Conservation (phyloP, 257 asterid genomes). For the Solanum infundibuliforme region DNA sequence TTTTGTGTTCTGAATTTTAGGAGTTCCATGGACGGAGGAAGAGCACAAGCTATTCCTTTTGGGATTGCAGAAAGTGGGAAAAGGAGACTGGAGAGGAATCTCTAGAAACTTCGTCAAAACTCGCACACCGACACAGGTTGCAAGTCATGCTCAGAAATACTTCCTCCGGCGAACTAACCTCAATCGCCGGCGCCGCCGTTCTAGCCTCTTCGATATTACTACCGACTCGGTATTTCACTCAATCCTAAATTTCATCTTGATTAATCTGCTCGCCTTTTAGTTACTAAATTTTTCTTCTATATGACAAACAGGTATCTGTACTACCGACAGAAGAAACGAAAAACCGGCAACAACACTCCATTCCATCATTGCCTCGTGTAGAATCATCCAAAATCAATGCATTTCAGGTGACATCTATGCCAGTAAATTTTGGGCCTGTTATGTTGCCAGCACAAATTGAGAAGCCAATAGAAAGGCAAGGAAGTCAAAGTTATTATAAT, state of each 20-base stretch:
- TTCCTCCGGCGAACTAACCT: constrained; percentile 64
- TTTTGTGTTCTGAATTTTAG: constrained; percentile 13
- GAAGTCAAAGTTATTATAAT: not conserved
- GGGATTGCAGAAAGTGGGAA: constrained; percentile 75
- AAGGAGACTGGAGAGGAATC: constrained; percentile 91
- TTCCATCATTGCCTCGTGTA: constrained; percentile 9
- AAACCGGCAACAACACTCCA: constrained; percentile 18
- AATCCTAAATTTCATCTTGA: not conserved
- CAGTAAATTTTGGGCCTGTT: not conserved
- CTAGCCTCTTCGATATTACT: constrained; percentile 89
- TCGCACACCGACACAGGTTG: constrained; percentile 92
- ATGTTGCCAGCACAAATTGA: not conserved
- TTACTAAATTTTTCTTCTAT: not conserved
- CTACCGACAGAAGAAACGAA: constrained; percentile 38
- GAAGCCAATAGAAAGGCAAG: not conserved
- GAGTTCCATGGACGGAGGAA: constrained; percentile 89
- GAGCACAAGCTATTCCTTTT: constrained; percentile 76
- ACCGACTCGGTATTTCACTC: constrained; percentile 51
- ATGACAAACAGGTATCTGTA: constrained; percentile 41
- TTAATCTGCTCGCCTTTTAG: not conserved
- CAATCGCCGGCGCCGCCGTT: constrained; percentile 77
- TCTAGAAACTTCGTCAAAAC: constrained; percentile 77
- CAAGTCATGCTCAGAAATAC: constrained; percentile 92
- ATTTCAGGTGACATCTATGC: not conserved
- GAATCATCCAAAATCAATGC: constrained; percentile 8